These are phyloP conservation scores for Solanum tacnaense DNA, from an alignment of 257 asterid species.

Conservation along the genomic window DNA sequence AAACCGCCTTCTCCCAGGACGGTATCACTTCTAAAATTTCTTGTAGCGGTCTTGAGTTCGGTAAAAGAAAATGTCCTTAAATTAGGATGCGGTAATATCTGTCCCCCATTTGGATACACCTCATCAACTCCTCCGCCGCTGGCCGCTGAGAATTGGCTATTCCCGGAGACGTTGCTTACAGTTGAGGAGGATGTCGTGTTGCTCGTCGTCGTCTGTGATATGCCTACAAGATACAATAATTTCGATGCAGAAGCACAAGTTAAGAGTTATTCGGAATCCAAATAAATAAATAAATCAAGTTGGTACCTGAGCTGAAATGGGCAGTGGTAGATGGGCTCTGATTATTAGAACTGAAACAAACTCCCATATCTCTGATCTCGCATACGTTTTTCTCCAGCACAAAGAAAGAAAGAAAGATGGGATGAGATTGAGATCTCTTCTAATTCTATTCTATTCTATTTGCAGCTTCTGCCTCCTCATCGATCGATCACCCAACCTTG, in stretches of 20 bases:
- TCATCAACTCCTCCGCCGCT: slow-evolving; percentile 14
- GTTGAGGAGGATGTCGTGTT: slow-evolving; percentile 5
- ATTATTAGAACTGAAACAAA: background rate
- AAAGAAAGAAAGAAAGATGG: background rate
- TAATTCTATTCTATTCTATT: background rate
- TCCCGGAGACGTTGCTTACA: slow-evolving; percentile 13
- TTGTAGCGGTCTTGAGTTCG: slow-evolving; percentile 61
- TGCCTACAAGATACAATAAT: background rate
- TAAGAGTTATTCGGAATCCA: too few species aligned
- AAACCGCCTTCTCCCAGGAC: slow-evolving; percentile 96
- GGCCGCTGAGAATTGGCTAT: slow-evolving; percentile 21
- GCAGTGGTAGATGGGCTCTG: background rate
- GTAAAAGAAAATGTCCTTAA: slow-evolving; percentile 44
- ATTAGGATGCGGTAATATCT: slow-evolving; percentile 49
- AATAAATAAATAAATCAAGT: background rate
- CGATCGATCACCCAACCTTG: background rate
- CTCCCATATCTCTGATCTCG: background rate
- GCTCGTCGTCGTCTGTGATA: slow-evolving; percentile 18
- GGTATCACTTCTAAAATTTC: slow-evolving; percentile 55
- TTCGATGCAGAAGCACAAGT: background rate
- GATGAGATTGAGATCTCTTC: background rate
- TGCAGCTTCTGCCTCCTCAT: background rate
- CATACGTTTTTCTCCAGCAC: background rate
- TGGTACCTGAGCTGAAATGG: background rate
- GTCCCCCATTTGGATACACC: slow-evolving; percentile 12